Percentiles rank a stretch among this genome's conserved stretches.
Evolutionary conservation across 345 rosid species (phyloP).

Genomic region (Raphanus raphanistrum): DNA sequence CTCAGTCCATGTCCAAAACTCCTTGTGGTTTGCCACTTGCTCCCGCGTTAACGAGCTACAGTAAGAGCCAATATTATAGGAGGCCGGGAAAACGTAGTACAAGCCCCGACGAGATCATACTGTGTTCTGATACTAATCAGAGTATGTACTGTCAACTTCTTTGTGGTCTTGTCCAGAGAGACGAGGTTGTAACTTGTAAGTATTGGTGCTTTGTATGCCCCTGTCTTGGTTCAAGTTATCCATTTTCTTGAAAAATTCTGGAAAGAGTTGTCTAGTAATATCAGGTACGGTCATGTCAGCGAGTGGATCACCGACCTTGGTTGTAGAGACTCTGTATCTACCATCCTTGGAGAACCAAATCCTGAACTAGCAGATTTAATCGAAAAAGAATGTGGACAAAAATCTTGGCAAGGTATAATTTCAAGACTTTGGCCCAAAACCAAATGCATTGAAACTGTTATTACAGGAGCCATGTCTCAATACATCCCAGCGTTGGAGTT

Average conservation of each 20-base stretch:
- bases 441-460: neutral
- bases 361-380: neutral
- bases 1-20: neutral
- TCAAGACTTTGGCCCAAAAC: neutral
- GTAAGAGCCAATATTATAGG: neutral
- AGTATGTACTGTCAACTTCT: slow-evolving; percentile 3
- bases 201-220: neutral
- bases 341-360: neutral
- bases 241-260: neutral
- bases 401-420: neutral
- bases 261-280: neutral
- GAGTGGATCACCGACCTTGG: neutral
- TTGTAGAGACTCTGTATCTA: neutral
- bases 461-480: neutral
- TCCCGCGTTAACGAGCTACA: neutral
- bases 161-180: neutral
- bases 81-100: neutral
- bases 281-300: neutral
- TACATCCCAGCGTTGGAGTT: neutral
- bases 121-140: neutral
- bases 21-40: neutral
- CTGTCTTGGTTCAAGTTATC: neutral
- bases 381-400: neutral
- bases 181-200: neutral
- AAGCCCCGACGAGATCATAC: neutral